phyloP scores from a whole-genome alignment of 257 asterid species.

The Solanum chiquidenum region DNA sequence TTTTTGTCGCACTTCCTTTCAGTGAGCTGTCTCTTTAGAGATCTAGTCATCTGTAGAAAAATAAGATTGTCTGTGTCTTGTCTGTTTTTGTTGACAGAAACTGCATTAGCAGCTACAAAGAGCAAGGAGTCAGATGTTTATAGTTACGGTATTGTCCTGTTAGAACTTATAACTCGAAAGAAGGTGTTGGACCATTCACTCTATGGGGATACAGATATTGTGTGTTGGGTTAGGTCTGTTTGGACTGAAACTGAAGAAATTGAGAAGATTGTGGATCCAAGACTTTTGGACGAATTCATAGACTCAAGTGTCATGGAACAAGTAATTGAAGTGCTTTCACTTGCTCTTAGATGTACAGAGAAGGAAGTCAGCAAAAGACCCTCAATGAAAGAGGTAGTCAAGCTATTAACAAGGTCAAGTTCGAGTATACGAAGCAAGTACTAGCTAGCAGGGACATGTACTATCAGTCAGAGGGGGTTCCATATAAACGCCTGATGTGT shows the following conservation, averaged over 20 bases:
- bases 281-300: conserved; percentile 38
- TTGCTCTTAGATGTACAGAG: conserved; percentile 65
- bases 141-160: conserved; percentile 61
- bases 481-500: background rate
- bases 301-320: conserved; percentile 44
- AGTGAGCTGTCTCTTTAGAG: background rate
- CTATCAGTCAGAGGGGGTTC: background rate
- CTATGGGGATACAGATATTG: conserved; percentile 33
- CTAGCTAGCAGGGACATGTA: background rate
- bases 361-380: conserved; percentile 48
- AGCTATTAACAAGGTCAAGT: conserved; percentile 25
- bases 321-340: conserved; percentile 29
- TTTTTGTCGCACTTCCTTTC: background rate
- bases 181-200: conserved; percentile 40
- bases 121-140: conserved; percentile 70
- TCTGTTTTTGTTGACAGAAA: conserved; percentile 29
- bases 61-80: background rate
- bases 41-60: background rate
- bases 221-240: conserved; percentile 36
- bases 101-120: conserved; percentile 42
- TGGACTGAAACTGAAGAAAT: conserved; percentile 35
- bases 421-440: conserved; percentile 26
- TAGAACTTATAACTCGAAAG: conserved; percentile 62
- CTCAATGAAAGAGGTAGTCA: conserved; percentile 71
- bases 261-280: conserved; percentile 37